phyloP scores from a whole-genome alignment of 2,329 filamentous ascomycete species.

The Pseudogymnoascus sp. region DNA sequence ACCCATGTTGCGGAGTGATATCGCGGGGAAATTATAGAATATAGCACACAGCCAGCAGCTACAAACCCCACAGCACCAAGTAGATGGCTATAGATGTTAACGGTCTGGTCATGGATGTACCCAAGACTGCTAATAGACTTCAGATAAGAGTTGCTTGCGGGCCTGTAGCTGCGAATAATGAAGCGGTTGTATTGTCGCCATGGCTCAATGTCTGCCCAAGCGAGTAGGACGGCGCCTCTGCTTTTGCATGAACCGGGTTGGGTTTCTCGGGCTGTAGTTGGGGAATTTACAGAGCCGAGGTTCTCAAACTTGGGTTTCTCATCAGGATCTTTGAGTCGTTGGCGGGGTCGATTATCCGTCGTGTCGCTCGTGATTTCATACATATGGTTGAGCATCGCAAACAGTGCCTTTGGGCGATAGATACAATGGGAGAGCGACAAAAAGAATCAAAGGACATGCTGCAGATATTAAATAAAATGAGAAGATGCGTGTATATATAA shows the following conservation, averaged over 20 bases:
- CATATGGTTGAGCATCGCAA: conserved; percentile 5
- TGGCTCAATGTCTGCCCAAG: background rate
- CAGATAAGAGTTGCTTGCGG: background rate
- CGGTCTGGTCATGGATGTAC: background rate
- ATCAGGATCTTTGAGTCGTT: background rate
- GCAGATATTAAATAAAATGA: background rate
- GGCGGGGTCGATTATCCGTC: background rate
- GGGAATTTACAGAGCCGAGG: background rate
- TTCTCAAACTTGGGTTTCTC: background rate
- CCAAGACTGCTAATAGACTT: conserved; percentile 5
- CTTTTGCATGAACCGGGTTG: background rate
- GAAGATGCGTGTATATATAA: background rate
- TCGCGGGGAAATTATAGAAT: background rate
- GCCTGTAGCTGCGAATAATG: conserved; percentile 2
- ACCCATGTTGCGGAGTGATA: background rate
- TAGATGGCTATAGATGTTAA: conserved; percentile 8
- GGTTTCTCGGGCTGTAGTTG: background rate
- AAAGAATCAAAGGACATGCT: background rate
- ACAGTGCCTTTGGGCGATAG: background rate
- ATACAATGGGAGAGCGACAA: background rate
- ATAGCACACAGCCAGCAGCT: background rate
- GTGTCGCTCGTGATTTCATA: background rate
- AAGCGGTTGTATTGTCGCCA: conserved; percentile 10
- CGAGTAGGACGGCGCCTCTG: background rate
- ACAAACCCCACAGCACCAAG: background rate